Percentiles rank a stretch among this genome's conserved stretches.
phyloP scores from a whole-genome alignment of 495 filamentous ascomycete species.

The Alectoria sarmentosa region DNA sequence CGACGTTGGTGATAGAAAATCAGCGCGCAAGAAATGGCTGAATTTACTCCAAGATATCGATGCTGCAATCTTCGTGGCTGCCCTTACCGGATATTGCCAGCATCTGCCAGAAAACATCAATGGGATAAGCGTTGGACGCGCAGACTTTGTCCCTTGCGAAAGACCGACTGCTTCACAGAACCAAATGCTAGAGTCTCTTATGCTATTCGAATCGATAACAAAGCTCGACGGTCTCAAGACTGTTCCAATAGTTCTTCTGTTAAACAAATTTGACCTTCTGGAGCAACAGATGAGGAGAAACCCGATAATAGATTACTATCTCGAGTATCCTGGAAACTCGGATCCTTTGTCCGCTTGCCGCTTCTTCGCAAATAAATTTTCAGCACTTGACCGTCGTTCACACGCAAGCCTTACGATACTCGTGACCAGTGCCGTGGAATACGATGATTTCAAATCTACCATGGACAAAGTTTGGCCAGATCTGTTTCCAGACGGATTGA shows the following conservation, averaged over 20 bases:
- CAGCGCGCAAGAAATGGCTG: conserved; percentile 15
- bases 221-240: not conserved
- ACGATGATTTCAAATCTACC: not conserved
- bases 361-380: conserved; percentile 25
- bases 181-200: conserved; percentile 13
- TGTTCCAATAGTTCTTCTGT: conserved; percentile 7
- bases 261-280: conserved; percentile 18
- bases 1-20: conserved; percentile 15
- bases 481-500: not conserved
- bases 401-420: conserved; percentile 46
- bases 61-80: conserved; percentile 15
- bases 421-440: conserved; percentile 6
- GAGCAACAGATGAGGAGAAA: not conserved
- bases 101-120: conserved; percentile 3
- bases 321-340: conserved; percentile 7
- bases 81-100: conserved; percentile 21
- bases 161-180: conserved; percentile 3
- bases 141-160: not conserved
- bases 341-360: conserved; percentile 7
- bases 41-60: conserved; percentile 13
- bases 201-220: conserved; percentile 6
- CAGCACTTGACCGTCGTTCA: conserved; percentile 43
- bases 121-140: not conserved
- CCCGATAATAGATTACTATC: conserved; percentile 12
- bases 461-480: not conserved